Conservation (phyloP, 306 rosid genomes). For the Echinosophora koreensis region DNA sequence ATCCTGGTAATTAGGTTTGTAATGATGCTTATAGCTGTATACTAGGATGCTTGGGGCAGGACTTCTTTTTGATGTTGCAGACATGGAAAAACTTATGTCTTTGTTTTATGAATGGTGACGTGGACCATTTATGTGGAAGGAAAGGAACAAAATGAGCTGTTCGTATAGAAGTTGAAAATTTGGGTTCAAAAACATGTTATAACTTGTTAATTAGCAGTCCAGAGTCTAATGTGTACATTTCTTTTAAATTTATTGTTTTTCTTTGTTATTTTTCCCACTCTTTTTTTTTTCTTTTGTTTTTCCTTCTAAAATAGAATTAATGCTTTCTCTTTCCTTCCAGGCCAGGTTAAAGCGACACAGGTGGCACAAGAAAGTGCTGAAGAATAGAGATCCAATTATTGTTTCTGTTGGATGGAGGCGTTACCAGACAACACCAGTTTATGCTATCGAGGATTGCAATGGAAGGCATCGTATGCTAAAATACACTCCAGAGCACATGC, state of each 20-base stretch:
- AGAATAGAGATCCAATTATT: slow-evolving; percentile 88
- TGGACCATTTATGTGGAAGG: slow-evolving; percentile 27
- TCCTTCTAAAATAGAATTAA: too few species aligned
- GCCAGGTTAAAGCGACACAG: slow-evolving; percentile 90
- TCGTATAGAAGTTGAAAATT: slow-evolving; percentile 15
- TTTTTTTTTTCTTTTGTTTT: too few species aligned
- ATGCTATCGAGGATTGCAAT: slow-evolving; percentile 84
- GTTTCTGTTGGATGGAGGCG: slow-evolving; percentile 98
- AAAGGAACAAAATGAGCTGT: not conserved
- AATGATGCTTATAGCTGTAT: slow-evolving; percentile 19
- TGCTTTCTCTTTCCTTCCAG: slow-evolving; percentile 54
- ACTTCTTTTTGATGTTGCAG: slow-evolving; percentile 28
- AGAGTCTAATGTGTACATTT: not conserved
- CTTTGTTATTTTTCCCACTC: not conserved
- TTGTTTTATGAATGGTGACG: slow-evolving; percentile 24
- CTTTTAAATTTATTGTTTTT: slow-evolving; percentile 18
- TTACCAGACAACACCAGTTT: slow-evolving; percentile 90
- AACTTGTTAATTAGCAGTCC: slow-evolving; percentile 14
- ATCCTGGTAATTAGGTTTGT: not conserved
- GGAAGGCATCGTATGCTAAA: slow-evolving; percentile 96
- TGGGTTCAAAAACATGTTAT: slow-evolving; percentile 35
- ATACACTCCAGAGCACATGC: slow-evolving; percentile 96
- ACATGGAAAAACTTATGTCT: not conserved
- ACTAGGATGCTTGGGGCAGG: slow-evolving; percentile 10
- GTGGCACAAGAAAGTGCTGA: slow-evolving; percentile 92